Base-by-base conservation (phyloP, 139 green algal genomes). In the Closterium sp. region DNA sequence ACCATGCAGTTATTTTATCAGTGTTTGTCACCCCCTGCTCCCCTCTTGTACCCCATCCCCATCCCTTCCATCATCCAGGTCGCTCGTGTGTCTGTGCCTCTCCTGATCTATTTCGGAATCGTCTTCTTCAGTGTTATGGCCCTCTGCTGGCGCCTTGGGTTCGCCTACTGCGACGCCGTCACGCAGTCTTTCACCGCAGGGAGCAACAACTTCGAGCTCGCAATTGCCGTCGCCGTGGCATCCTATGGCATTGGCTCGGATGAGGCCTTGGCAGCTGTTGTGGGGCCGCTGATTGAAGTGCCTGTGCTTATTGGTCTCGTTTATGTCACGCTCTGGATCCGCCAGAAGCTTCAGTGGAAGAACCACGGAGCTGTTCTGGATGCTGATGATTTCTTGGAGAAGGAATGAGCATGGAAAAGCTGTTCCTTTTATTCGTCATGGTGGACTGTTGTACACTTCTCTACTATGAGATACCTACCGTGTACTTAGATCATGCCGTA, bases 131-230 rank as follows among this genome's bases (percentile, higher is more conserved):
- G n/a, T 7, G 93, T 85, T 6, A 34, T 96, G 2, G 31, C 91
- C 9, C 27, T 95, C 34, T 93, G 89, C 21, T 91, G 90, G 21
- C 38, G 42, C 29, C 28, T 94, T 13, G 38, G 86, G 4, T 89
- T 92, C 70, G 21, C 45, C 38, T 95, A 96, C 84, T 34, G 79
- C 21, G 28, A 88, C 17, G 70, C 70, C 85, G 90, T 94, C 50
- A 94, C 92, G 24, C 93, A 95, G 91, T 86, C 91, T 13, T 96
- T 96, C 89, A 96, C 95, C 19, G 95, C 92, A 2, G 86, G 94
- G 24, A 94, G 89, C 91, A 96, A 96, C 94, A 96, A 96, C 89
- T 96, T 96, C 86, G 95, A 96, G 92, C 91, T 96, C 17, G 95
- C 94, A 2, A 96, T 96, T 84, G 95, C 95, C 19, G 93, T 96